These are phyloP conservation scores for Filobasidium uniguttulatum DNA, from an alignment of 1,284 basidiomycete species.

Conservation along the genomic window DNA sequence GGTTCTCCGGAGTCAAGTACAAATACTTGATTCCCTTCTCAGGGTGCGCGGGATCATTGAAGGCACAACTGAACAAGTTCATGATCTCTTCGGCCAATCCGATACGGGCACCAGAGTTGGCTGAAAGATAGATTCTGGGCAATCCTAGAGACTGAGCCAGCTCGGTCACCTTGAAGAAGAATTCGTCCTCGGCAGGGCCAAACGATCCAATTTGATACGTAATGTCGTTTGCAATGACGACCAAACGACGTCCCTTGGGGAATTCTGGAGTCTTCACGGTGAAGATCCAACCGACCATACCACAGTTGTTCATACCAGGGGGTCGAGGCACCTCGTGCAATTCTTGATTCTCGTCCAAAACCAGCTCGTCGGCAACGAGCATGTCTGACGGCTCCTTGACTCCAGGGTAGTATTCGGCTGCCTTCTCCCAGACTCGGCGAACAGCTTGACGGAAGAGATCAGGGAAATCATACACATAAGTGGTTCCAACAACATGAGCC, in stretches of 20 bases:
- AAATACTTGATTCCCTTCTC: conserved; percentile 96
- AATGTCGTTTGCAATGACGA: conserved; percentile 96
- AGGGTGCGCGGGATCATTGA: conserved; percentile 65
- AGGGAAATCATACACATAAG: conserved; percentile 98
- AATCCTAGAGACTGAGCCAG: conserved; percentile 78
- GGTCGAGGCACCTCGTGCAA: conserved; percentile 79
- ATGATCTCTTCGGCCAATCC: conserved; percentile 90
- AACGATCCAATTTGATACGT: conserved; percentile 98
- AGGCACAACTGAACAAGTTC: conserved; percentile 79
- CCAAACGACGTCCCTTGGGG: conserved; percentile 70
- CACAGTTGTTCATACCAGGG: conserved; percentile 85
- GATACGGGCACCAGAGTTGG: conserved; percentile 94
- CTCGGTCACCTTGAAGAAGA: conserved; percentile 89
- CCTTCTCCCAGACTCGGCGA: conserved; percentile 78
- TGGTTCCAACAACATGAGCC: conserved; percentile 96
- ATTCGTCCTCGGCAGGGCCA: conserved; percentile 87
- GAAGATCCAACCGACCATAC: conserved; percentile 98
- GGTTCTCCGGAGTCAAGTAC: conserved; percentile 79
- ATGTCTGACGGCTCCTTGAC: conserved; percentile 62
- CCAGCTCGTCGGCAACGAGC: conserved; percentile 72
- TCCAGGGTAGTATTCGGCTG: conserved; percentile 51
- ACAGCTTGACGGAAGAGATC: conserved; percentile 95
- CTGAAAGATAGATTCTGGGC: conserved; percentile 92
- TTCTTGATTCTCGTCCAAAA: conserved; percentile 85
- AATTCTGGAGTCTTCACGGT: conserved; percentile 87